phyloP scores from a whole-genome alignment of 257 asterid species.

The Thymus quinquecostatus region DNA sequence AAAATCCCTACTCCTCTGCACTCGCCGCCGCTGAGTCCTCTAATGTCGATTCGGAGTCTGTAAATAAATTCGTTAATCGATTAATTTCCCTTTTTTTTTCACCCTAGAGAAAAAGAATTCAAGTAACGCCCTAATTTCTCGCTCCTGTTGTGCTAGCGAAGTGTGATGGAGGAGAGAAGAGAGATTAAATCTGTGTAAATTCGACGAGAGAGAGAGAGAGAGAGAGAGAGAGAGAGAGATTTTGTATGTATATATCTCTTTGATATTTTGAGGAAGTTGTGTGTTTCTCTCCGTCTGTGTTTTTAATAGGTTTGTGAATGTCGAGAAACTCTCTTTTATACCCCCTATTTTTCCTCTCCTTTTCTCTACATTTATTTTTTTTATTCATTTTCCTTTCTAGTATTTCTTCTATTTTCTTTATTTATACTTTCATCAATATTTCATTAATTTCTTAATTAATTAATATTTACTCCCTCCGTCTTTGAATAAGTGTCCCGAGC shows the following conservation, averaged over 20 bases:
- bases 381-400: not conserved
- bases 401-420: not conserved
- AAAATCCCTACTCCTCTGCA: conserved; percentile 37
- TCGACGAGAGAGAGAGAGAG: conserved; percentile 33
- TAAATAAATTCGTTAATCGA: conserved; percentile 14
- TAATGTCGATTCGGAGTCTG: conserved; percentile 33
- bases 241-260: conserved; percentile 34
- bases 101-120: conserved; percentile 10
- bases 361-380: not conserved
- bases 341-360: conserved; percentile 30
- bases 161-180: conserved; percentile 19
- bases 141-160: conserved; percentile 26
- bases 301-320: conserved; percentile 25
- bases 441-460: not conserved
- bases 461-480: no score
- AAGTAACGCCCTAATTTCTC: conserved; percentile 16
- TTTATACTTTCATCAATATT: no score
- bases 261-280: conserved; percentile 34
- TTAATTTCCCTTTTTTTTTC: not conserved
- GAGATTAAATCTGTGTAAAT: conserved; percentile 30
- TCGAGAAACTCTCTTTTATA: conserved; percentile 28
- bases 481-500: no score
- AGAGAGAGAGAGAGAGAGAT: conserved; percentile 36
- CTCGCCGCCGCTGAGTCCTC: conserved; percentile 40
- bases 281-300: conserved; percentile 28